Percentiles rank a stretch among this genome's conserved stretches.
Conservation (phyloP, 257 asterid genomes). For the Ajuga chamaepitys region DNA sequence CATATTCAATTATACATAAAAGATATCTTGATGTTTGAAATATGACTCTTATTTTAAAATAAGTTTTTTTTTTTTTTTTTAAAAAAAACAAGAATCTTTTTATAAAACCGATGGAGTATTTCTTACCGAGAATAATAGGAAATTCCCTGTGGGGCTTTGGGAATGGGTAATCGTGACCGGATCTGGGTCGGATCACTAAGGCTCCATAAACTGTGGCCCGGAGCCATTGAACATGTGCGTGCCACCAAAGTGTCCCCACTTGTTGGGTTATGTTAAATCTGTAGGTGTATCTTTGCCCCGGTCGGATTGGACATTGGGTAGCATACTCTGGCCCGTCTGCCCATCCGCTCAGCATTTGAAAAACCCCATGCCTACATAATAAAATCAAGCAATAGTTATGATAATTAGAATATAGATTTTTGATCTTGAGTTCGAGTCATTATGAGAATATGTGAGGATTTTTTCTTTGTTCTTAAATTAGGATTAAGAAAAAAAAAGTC, state of each 20-base stretch:
- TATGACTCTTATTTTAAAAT: no score
- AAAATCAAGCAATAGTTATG: neutral
- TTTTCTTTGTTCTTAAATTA: no score
- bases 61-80: no score
- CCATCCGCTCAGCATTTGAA: conserved; percentile 58
- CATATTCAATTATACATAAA: no score
- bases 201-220: conserved; percentile 72
- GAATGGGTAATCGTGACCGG: conserved; percentile 52
- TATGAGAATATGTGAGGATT: no score
- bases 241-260: conserved; percentile 94
- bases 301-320: conserved; percentile 66
- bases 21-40: no score
- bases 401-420: no score
- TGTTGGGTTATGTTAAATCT: conserved; percentile 44
- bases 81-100: no score
- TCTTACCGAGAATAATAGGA: conserved; percentile 48
- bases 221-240: conserved; percentile 56
- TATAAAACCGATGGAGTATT: no score
- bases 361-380: conserved; percentile 61
- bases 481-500: no score
- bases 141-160: conserved; percentile 56
- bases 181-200: conserved; percentile 53
- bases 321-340: conserved; percentile 62
- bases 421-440: no score
- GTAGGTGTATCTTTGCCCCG: conserved; percentile 56